These are phyloP conservation scores for Vaccinium myrtillus DNA, from an alignment of 148 eudicot genomes.

Conservation along the genomic window DNA sequence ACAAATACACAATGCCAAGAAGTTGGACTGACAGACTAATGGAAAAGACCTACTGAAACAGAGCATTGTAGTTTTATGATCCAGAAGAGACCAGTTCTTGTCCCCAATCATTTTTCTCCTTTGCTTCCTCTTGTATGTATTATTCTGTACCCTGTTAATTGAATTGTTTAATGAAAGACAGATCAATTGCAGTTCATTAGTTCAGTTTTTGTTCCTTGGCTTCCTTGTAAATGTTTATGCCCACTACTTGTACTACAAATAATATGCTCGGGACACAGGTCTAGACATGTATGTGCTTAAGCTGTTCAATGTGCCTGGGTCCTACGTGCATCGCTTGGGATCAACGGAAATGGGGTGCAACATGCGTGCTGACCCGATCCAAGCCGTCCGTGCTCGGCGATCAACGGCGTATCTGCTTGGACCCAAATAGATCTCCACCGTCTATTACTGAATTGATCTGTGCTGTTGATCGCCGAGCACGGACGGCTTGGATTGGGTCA, in stretches of 20 bases:
- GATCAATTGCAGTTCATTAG: not conserved
- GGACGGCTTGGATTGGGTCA: too few relatives aligned
- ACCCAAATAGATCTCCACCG: too few relatives aligned
- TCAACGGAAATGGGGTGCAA: not conserved
- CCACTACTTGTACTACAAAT: not conserved
- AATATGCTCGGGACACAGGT: not conserved
- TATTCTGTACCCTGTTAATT: not conserved
- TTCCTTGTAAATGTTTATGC: constrained; percentile 14
- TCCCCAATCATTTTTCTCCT: not conserved
- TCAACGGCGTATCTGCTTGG: not conserved
- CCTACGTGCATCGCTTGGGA: not conserved
- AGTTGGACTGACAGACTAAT: not conserved
- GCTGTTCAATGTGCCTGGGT: not conserved
- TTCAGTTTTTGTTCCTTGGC: not conserved
- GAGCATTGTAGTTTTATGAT: not conserved
- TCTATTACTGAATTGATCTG: too few relatives aligned
- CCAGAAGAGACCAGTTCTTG: constrained; percentile 2
- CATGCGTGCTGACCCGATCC: too few relatives aligned
- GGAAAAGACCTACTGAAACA: constrained; percentile 11
- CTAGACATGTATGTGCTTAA: not conserved
- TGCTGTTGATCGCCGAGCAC: too few relatives aligned
- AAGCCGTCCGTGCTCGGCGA: not conserved
- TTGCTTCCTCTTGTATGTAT: not conserved
- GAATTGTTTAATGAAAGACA: not conserved
- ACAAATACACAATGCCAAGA: not conserved